Evolutionary conservation across 2,329 filamentous ascomycete genomes (phyloP).

Genomic region (Camillea tinctor): DNA sequence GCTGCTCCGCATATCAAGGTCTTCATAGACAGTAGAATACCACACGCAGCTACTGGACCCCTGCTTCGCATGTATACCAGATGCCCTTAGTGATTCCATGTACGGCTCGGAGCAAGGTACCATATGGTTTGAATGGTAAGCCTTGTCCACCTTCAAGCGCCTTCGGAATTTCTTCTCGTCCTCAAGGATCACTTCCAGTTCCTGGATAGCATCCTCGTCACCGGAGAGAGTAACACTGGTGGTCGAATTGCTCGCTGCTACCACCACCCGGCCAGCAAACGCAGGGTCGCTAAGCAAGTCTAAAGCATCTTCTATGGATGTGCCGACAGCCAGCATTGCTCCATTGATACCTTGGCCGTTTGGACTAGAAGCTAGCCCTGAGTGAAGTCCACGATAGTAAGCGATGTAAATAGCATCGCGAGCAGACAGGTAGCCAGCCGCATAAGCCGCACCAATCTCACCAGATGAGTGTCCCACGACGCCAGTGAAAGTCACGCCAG

Average conservation of each 20-base stretch:
- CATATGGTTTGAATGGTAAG: conserved; percentile 4
- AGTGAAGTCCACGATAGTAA: conserved; percentile 43
- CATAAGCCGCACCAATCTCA: conserved; percentile 47
- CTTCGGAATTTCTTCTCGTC: conserved; percentile 26
- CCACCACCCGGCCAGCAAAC: conserved; percentile 28
- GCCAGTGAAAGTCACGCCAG: conserved; percentile 10
- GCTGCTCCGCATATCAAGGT: too few species aligned
- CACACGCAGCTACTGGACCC: too few species aligned
- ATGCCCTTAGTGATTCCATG: not conserved
- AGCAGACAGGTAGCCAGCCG: conserved; percentile 41
- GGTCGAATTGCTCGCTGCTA: conserved; percentile 37
- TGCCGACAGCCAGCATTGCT: conserved; percentile 49
- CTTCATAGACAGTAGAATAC: too few species aligned
- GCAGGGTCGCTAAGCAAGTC: conserved; percentile 15
- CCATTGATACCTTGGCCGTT: conserved; percentile 26
- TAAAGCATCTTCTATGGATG: conserved; percentile 35
- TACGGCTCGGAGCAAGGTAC: not conserved
- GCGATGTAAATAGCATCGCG: conserved; percentile 43
- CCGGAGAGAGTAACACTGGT: conserved; percentile 38
- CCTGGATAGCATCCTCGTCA: conserved; percentile 28
- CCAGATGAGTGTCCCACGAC: conserved; percentile 35
- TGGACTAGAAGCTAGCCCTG: conserved; percentile 5
- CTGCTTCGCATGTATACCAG: not conserved
- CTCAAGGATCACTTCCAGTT: conserved; percentile 21
- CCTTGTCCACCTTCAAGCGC: conserved; percentile 35